These are phyloP conservation scores for Cyclocybe cylindracea DNA, from an alignment of 768 basidiomycete genomes.

Conservation along the genomic window DNA sequence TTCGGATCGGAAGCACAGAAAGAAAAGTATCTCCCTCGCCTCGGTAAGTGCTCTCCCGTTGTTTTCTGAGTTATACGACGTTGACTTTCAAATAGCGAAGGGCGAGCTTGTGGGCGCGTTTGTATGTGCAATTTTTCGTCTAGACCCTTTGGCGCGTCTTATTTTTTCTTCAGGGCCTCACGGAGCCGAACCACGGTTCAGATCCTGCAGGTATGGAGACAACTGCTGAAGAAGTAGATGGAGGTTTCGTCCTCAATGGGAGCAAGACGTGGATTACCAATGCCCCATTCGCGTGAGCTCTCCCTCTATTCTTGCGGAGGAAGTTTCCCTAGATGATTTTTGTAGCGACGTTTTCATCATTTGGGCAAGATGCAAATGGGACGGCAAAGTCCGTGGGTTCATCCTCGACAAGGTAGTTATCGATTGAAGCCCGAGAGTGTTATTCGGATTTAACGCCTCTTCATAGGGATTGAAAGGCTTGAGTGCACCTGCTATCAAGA, in stretches of 20 bases:
- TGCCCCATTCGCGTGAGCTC: constrained; percentile 80
- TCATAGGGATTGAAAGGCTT: constrained; percentile 78
- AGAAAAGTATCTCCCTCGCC: constrained; percentile 82
- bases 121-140: constrained; percentile 47
- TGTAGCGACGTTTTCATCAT: constrained; percentile 84
- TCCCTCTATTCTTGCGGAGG: background rate
- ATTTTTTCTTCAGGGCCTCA: constrained; percentile 66
- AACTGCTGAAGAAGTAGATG: constrained; percentile 78
- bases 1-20: constrained; percentile 91
- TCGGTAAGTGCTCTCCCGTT: constrained; percentile 48
- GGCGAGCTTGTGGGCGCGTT: constrained; percentile 93
- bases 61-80: background rate
- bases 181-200: constrained; percentile 96
- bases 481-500: constrained; percentile 84
- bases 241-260: constrained; percentile 85
- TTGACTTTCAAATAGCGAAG: constrained; percentile 47
- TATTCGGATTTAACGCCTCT: background rate
- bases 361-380: constrained; percentile 97
- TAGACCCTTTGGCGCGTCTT: background rate
- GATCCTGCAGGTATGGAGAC: constrained; percentile 99
- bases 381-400: constrained; percentile 87
- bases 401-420: constrained; percentile 78
- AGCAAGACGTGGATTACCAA: constrained; percentile 99
- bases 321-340: constrained; percentile 8
- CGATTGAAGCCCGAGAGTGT: background rate